Evolutionary conservation across 2,329 filamentous ascomycete genomes (phyloP), one percentile per base, ranked within the genome.

Genomic region (Aureobasidium namibiae): DNA sequence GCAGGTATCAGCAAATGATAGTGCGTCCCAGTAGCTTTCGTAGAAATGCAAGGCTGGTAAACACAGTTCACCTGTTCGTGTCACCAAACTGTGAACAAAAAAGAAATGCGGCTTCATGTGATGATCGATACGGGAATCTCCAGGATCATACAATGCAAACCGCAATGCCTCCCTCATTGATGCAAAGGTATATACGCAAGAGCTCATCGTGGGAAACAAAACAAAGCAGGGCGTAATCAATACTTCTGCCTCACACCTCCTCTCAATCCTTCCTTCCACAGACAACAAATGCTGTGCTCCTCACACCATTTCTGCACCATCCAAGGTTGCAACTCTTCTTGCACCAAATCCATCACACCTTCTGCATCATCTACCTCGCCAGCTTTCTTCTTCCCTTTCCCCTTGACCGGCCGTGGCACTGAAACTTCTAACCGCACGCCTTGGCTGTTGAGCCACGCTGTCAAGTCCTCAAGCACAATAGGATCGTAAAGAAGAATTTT

Each of bases 401-500:
- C 80, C 60, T 61, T 63, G 41, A 52, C 46, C 18, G 50, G 56
- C n/a, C 48, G 31, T 10, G 42, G 42, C 23, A 26, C 23, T 16
- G 8, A 26, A 1, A 67, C 21, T 59, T 66, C 64, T 6, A 67
- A 46, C 14, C 64, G 34, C 8, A 70, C 14, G 34, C 65, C 69
- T 53, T 70, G 63, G 3, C 49, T 64, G 42, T 96, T 96, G 16
- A 97, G 74, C 88, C 91, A 97, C 0, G 76, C 74, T 0, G 92
- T 82, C 14, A 99, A 76, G 64, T 96, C 91, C 72, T 97, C 92
- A 0, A 96, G 73, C 1, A 94, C 80, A 44, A 99, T 87, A 0
- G 92, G 90, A 67, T 97, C 92, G 69, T 95, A 97, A 70, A 97
- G 83, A 6, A 97, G 77, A 48, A 99, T 96, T 74, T 91, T 95